Evolutionary conservation across 805 yeast species (phyloP), one percentile per base, ranked within the genome.

Genomic region (Metschnikowia lachancei): DNA sequence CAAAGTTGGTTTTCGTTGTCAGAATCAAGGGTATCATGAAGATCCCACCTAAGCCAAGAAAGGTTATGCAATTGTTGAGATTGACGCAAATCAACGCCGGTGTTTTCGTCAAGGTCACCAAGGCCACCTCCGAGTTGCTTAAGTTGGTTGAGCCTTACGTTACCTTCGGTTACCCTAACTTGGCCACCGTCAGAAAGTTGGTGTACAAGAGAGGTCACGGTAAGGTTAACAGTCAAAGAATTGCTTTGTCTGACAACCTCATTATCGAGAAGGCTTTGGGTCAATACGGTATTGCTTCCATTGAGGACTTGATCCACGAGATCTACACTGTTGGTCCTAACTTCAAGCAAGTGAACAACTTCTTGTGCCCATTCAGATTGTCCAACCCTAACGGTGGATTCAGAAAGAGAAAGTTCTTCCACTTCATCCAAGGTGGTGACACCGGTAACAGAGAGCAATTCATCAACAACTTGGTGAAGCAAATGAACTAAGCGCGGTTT

Each of bases 1-100:
- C 84, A 69, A 90, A 88, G 78, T 85, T 91, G 69, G 95, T 88
- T 61, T 89, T 91, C 75, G 95, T 91, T 69, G 83, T 91, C 75
- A 89, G 98, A 86, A 91, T 91, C 85, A 91, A 91, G 92, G 97
- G 97, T 91, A 88, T 91, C 76, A 87, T 81, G 91, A 91, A 90
- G 86, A 89, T 91, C 66, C 87, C 97, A 70, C 97, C 97, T 70
- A 91, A 91, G 86, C 96, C 97, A 83, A 90, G 97, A 87, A 91
- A 91, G 87, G 96, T 91, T 67, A 76, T 89, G 75, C 96, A 86
- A 78, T 83, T 90, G 72, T 81, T 88, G 75, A 85, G 96, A 82
- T 83, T 89, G 76, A 81, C 83, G 72, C 95, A 87, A 81, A 87
- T 89, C 76, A 89, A 89, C 82, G 81, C 94, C 66, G 97, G 92